A percentile compares a stretch with the other conserved stretches of the same genome.
Evolutionary conservation across 306 rosid species (phyloP).

Genomic region (Parietaria judaica): DNA sequence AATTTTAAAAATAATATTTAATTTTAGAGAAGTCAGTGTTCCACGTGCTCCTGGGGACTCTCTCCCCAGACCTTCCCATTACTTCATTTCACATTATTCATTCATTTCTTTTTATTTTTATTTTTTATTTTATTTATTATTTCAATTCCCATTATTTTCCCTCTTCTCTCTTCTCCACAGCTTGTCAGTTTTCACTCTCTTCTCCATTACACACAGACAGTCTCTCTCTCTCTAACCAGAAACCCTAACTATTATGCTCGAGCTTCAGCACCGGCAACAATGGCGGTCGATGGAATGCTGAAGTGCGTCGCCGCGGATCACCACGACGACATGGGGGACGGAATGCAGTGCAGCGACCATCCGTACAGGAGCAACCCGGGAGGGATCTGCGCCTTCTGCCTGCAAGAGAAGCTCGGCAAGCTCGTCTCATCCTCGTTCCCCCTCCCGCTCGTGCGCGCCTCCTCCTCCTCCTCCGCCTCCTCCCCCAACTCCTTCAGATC

Average conservation of each 20-base stretch:
- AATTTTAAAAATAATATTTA: neutral
- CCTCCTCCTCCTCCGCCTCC: slow-evolving; percentile 67
- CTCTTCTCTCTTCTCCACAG: neutral
- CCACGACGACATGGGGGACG: slow-evolving; percentile 66
- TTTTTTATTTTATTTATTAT: neutral
- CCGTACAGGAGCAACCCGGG: slow-evolving; percentile 76
- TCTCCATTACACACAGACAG: neutral
- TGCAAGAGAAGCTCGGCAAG: slow-evolving; percentile 91
- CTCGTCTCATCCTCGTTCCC: slow-evolving; percentile 78
- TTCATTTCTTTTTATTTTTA: too few relatives aligned
- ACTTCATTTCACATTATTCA: slow-evolving; percentile 21
- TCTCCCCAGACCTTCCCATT: slow-evolving; percentile 23
- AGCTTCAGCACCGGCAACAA: neutral
- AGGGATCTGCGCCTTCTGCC: slow-evolving; percentile 95
- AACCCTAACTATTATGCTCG: neutral
- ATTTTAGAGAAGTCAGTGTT: slow-evolving; percentile 31
- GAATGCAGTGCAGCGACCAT: slow-evolving; percentile 84
- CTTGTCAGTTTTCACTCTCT: slow-evolving; percentile 2
- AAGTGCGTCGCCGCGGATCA: slow-evolving; percentile 23
- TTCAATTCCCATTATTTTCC: neutral
- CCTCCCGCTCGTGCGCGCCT: slow-evolving; percentile 51
- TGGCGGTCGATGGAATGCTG: slow-evolving; percentile 25
- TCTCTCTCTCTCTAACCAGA: neutral
- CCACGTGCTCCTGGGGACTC: slow-evolving; percentile 74
- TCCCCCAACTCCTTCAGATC: slow-evolving; percentile 59